These are phyloP conservation scores for Lumnitzera littorea DNA, from an alignment of 345 rosid genomes.

Conservation along the genomic window DNA sequence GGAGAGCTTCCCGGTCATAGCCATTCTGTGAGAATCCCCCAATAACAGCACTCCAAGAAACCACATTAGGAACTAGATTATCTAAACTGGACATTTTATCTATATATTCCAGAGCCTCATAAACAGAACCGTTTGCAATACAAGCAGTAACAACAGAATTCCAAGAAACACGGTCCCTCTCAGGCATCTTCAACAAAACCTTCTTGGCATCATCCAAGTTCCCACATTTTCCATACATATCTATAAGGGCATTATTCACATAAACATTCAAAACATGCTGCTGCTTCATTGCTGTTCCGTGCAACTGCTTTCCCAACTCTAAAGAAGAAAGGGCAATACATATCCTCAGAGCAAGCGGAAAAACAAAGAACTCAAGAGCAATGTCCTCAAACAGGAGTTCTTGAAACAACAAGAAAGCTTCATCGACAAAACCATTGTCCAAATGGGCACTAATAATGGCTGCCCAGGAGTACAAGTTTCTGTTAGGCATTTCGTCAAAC, in stretches of 20 bases:
- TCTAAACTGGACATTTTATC: slow-evolving; percentile 27
- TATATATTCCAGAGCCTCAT: slow-evolving; percentile 26
- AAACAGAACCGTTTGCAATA: slow-evolving; percentile 36
- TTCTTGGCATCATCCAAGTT: slow-evolving; percentile 35
- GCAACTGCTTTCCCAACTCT: slow-evolving; percentile 36
- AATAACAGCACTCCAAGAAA: slow-evolving; percentile 58
- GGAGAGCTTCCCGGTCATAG: slow-evolving; percentile 40
- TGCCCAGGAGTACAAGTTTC: slow-evolving; percentile 45
- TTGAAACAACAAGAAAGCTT: slow-evolving; percentile 26
- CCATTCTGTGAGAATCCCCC: slow-evolving; percentile 56
- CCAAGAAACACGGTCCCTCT: slow-evolving; percentile 49
- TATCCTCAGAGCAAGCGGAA: slow-evolving; percentile 37
- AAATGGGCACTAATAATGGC: slow-evolving; percentile 37
- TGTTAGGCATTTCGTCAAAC: slow-evolving; percentile 37
- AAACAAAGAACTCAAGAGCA: slow-evolving; percentile 32
- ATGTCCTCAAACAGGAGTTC: slow-evolving; percentile 24
- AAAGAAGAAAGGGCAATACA: slow-evolving; percentile 34
- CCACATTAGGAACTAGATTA: slow-evolving; percentile 31
- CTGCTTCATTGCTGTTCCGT: slow-evolving; percentile 32
- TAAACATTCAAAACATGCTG: slow-evolving; percentile 26
- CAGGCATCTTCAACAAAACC: slow-evolving; percentile 24
- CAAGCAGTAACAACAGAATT: slow-evolving; percentile 47
- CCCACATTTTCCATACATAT: slow-evolving; percentile 49
- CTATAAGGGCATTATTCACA: slow-evolving; percentile 44
- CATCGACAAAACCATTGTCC: slow-evolving; percentile 27